Evolutionary conservation across 169 alveolate genomes (phyloP).

Genomic region (Babesia ovata): DNA sequence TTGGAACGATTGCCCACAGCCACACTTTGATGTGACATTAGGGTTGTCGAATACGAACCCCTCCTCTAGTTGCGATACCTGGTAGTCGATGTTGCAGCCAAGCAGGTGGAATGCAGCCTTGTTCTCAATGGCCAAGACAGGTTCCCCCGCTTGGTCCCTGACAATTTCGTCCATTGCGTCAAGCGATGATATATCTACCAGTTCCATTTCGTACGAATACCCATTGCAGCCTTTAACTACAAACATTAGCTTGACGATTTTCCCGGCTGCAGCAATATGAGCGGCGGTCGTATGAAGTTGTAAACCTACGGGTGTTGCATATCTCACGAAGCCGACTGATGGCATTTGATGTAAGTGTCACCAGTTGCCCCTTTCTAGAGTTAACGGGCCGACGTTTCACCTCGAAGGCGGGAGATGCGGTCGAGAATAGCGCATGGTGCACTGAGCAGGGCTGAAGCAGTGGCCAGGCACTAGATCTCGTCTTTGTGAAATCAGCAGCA

Average conservation of each 20-base stretch:
- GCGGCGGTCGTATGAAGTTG: too few species aligned
- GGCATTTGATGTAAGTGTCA: conserved; percentile 56
- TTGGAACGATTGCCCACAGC: conserved; percentile 63
- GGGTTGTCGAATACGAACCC: conserved; percentile 69
- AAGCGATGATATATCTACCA: conserved; percentile 35
- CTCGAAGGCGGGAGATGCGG: conserved; percentile 7
- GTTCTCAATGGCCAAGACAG: conserved; percentile 62
- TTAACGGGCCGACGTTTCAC: conserved; percentile 4
- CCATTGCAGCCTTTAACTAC: conserved; percentile 69
- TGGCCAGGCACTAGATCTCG: neutral
- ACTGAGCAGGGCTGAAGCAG: neutral
- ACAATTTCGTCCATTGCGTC: conserved; percentile 61
- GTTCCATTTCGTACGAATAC: conserved; percentile 58
- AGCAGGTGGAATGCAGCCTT: conserved; percentile 63
- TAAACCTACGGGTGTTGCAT: conserved; percentile 43
- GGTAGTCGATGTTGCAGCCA: conserved; percentile 60
- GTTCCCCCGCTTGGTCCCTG: conserved; percentile 40
- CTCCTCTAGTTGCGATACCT: conserved; percentile 41
- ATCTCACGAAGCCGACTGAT: conserved; percentile 29
- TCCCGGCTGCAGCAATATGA: conserved; percentile 22
- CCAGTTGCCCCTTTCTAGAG: conserved; percentile 28
- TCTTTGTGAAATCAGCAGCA: too few species aligned
- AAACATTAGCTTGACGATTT: conserved; percentile 49
- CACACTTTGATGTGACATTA: conserved; percentile 68
- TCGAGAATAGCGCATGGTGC: conserved; percentile 2